Evolutionary conservation across 2,329 filamentous ascomycete species (phyloP).

Genomic region (Talaromyces funiculosus): DNA sequence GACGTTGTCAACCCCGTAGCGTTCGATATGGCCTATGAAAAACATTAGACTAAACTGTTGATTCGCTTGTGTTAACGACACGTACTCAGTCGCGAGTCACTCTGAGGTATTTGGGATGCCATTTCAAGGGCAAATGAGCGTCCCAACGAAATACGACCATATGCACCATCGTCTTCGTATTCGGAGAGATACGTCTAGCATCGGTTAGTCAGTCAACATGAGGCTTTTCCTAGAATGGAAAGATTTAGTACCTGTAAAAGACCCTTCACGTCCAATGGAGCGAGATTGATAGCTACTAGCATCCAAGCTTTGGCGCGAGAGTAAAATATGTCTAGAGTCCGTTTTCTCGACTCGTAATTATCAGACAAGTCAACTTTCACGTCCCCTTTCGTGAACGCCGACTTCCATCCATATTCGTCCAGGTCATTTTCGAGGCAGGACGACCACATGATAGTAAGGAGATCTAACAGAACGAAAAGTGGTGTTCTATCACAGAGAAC

Average conservation of each 20-base stretch:
- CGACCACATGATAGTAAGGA: slow-evolving; percentile 90
- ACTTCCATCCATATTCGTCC: slow-evolving; percentile 83
- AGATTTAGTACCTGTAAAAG: slow-evolving; percentile 57
- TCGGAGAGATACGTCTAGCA: slow-evolving; percentile 84
- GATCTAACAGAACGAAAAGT: slow-evolving; percentile 84
- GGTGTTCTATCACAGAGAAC: slow-evolving; percentile 84
- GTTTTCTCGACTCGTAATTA: slow-evolving; percentile 74
- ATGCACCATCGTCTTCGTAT: slow-evolving; percentile 83
- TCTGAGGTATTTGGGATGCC: slow-evolving; percentile 76
- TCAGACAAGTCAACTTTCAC: slow-evolving; percentile 90
- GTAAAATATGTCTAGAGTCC: slow-evolving; percentile 72
- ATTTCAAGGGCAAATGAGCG: slow-evolving; percentile 92
- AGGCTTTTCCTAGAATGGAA: not conserved
- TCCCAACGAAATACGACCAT: slow-evolving; percentile 86
- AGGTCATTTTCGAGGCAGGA: slow-evolving; percentile 92
- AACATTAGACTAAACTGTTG: slow-evolving; percentile 10
- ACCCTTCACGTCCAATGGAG: slow-evolving; percentile 90
- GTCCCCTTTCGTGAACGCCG: slow-evolving; percentile 69
- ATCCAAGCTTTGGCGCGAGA: slow-evolving; percentile 77
- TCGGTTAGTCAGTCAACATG: not conserved
- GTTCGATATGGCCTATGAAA: slow-evolving; percentile 60
- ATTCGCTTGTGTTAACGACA: not conserved
- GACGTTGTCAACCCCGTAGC: slow-evolving; percentile 65
- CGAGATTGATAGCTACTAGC: slow-evolving; percentile 69
- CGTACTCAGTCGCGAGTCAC: slow-evolving; percentile 70